These are phyloP conservation scores for Pestalotiopsis sp. DNA, from an alignment of 2,329 filamentous ascomycete genomes.

Conservation along the genomic window DNA sequence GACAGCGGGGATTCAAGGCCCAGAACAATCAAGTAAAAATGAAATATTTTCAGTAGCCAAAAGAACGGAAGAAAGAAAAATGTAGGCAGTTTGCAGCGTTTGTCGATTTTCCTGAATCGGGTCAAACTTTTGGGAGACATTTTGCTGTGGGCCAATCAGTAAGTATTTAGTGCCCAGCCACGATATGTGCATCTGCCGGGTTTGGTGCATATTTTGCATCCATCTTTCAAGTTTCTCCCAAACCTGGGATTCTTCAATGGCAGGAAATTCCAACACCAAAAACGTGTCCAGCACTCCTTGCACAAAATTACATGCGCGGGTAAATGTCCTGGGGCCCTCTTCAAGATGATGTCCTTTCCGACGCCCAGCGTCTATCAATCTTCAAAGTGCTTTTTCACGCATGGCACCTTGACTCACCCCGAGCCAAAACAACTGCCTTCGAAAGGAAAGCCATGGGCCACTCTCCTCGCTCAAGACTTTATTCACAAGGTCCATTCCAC, in stretches of 20 bases:
- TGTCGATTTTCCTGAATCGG: slow-evolving; percentile 4
- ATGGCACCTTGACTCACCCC: slow-evolving; percentile 69
- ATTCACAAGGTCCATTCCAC: slow-evolving; percentile 62
- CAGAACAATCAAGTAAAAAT: neutral
- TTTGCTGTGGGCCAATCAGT: slow-evolving; percentile 9
- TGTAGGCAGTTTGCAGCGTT: neutral
- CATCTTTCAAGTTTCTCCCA: neutral
- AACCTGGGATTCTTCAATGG: neutral
- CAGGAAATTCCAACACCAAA: neutral
- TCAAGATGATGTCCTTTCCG: slow-evolving; percentile 48
- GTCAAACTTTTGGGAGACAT: neutral
- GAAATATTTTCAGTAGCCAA: neutral
- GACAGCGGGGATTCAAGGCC: neutral
- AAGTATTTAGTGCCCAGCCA: neutral
- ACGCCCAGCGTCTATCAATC: slow-evolving; percentile 52
- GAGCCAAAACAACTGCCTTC: slow-evolving; percentile 71
- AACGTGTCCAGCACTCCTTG: neutral
- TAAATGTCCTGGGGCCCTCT: neutral
- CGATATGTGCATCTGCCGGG: neutral
- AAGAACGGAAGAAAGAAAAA: neutral
- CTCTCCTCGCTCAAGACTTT: slow-evolving; percentile 67
- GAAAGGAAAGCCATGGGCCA: slow-evolving; percentile 77
- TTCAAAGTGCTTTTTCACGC: slow-evolving; percentile 75
- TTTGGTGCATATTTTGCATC: neutral
- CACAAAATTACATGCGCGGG: neutral